phyloP scores from a whole-genome alignment of 73 alveolate genomes.

The Tetrahymena borealis region DNA sequence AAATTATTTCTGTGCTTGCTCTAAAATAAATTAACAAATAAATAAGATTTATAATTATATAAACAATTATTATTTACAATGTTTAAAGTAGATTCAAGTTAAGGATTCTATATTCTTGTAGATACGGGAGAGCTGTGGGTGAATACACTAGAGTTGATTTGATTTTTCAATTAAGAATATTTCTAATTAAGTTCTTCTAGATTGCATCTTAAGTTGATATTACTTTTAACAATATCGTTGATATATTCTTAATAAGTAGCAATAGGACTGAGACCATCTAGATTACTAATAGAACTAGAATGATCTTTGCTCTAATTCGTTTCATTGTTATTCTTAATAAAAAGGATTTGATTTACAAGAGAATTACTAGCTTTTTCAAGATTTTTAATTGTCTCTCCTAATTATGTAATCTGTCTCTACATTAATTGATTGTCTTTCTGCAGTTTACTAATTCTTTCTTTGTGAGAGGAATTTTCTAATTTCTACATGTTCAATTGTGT shows the following conservation, averaged over 20 bases:
- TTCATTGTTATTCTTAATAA: not conserved
- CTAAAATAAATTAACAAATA: not conserved
- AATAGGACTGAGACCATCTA: not conserved
- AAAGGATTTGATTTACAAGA: not conserved
- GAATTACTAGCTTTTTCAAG: not conserved
- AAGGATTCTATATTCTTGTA: not conserved
- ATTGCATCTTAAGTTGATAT: not conserved
- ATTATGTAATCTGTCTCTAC: not conserved
- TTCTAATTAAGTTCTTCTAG: not conserved
- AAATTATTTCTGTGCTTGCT: not conserved
- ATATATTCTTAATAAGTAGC: not conserved
- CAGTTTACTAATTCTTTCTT: not conserved
- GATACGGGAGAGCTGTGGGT: not conserved
- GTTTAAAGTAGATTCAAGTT: not conserved
- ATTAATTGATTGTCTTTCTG: not conserved
- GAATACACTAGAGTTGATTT: not conserved
- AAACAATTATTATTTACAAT: not conserved
- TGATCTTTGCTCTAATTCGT: not conserved
- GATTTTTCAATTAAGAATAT: not conserved
- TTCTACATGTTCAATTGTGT: not conserved
- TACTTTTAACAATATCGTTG: not conserved
- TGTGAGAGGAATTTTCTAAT: not conserved
- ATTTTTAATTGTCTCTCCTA: not conserved
- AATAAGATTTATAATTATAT: not conserved
- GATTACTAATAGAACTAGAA: not conserved